Evolutionary conservation across 495 filamentous ascomycete species (phyloP).

Genomic region (Neurospora sp.): DNA sequence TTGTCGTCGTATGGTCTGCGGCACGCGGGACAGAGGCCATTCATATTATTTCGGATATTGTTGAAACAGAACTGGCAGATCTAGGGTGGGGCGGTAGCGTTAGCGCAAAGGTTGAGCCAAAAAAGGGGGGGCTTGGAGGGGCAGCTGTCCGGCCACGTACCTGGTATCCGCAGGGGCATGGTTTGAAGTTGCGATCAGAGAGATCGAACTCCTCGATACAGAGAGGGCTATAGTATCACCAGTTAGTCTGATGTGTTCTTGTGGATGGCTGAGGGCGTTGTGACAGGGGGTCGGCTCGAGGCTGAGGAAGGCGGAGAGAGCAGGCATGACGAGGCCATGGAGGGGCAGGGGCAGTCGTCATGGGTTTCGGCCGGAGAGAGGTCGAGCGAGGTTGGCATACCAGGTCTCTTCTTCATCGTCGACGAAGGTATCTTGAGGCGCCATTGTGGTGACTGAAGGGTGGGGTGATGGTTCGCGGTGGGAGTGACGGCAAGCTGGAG

Average conservation of each 20-base stretch:
- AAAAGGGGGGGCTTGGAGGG: slow-evolving; percentile 3
- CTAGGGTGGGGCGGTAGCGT: slow-evolving; percentile 33
- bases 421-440: slow-evolving; percentile 89
- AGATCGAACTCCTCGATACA: slow-evolving; percentile 99
- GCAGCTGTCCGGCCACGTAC: slow-evolving; percentile 38
- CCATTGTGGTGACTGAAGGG: slow-evolving; percentile 41
- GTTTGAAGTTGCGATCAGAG: slow-evolving; percentile 91
- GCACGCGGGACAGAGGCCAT: slow-evolving; percentile 92
- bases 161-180: slow-evolving; percentile 97
- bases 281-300: not conserved
- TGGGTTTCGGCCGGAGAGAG: not conserved
- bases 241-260: not conserved
- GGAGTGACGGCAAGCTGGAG: not conserved
- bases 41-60: slow-evolving; percentile 93
- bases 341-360: not conserved
- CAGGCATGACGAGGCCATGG: not conserved
- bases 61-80: slow-evolving; percentile 99
- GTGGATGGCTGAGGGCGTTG: slow-evolving; percentile 6
- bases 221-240: slow-evolving; percentile 55
- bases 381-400: slow-evolving; percentile 36
- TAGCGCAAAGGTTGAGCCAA: slow-evolving; percentile 8
- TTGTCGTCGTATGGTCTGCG: slow-evolving; percentile 90
- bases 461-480: slow-evolving; percentile 10
- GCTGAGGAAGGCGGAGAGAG: slow-evolving; percentile 4
- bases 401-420: slow-evolving; percentile 94